Percentiles rank a stretch among this genome's conserved stretches.
phyloP scores from a whole-genome alignment of 306 rosid genomes.

The Pterocarpus santalinus region DNA sequence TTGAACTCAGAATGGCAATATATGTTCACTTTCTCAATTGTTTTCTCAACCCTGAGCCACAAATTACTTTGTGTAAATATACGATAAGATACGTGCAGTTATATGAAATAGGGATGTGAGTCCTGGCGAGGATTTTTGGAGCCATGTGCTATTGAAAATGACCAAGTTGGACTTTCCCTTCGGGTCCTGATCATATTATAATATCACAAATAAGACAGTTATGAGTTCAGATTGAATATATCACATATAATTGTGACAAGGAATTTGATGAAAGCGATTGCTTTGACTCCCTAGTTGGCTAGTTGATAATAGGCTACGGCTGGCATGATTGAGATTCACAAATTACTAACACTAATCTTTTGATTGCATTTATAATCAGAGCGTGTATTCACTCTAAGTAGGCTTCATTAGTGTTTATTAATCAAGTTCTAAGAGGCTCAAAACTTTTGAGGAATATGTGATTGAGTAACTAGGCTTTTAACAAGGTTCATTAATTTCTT shows the following conservation, averaged over 20 bases:
- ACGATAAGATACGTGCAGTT: conserved; percentile 1
- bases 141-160: conserved; percentile 47
- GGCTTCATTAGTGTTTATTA: conserved; percentile 18
- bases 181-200: conserved; percentile 39
- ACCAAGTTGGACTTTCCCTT: conserved; percentile 42
- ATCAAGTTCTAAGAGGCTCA: conserved; percentile 11
- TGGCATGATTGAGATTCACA: conserved; percentile 21
- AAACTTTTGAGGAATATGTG: neutral
- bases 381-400: neutral
- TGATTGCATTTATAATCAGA: neutral
- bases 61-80: neutral
- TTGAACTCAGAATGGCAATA: conserved; percentile 9
- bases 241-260: conserved; percentile 42
- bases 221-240: conserved; percentile 14
- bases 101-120: conserved; percentile 7
- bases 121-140: conserved; percentile 34
- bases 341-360: conserved; percentile 13
- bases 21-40: conserved; percentile 12
- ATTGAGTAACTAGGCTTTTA: neutral
- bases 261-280: conserved; percentile 54
- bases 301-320: conserved; percentile 22
- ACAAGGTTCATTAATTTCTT: neutral
- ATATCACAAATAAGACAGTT: conserved; percentile 40
- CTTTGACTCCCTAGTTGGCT: conserved; percentile 14
- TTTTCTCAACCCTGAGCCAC: conserved; percentile 35